phyloP scores from a whole-genome alignment of 176 grass and related monocot genomes.

The Avena eriantha region DNA sequence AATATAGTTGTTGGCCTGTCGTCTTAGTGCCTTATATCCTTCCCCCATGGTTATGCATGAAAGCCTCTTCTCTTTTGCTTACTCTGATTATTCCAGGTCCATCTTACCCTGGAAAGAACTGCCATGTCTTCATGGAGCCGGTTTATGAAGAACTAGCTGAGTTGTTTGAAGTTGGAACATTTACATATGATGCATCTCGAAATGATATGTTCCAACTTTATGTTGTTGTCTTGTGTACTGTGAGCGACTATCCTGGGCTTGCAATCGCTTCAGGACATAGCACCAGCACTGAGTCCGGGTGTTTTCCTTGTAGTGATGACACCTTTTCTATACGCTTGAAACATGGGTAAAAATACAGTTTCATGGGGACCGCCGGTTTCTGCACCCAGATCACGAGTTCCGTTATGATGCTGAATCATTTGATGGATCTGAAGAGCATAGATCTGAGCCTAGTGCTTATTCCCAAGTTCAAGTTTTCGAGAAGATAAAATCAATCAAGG shows the following conservation, averaged over 20 bases:
- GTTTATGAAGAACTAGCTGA: constrained; percentile 28
- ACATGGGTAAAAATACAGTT: not conserved
- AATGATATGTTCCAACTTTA: constrained; percentile 21
- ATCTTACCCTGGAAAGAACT: constrained; percentile 14
- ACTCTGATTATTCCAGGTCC: constrained; percentile 1
- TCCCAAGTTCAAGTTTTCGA: not conserved
- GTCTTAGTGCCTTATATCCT: too few relatives aligned
- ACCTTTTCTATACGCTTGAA: constrained; percentile 3
- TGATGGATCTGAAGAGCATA: not conserved
- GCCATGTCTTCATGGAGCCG: constrained; percentile 25
- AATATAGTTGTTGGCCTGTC: too few relatives aligned
- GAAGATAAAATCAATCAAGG: not conserved
- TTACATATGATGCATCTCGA: constrained; percentile 34
- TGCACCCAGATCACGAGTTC: not conserved
- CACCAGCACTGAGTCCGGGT: not conserved
- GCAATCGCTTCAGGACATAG: not conserved
- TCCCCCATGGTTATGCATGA: constrained; percentile 31
- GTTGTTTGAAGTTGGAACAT: not conserved
- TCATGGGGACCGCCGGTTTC: not conserved
- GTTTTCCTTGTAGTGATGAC: not conserved
- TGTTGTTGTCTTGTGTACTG: not conserved
- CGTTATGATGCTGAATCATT: not conserved
- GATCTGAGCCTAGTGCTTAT: not conserved
- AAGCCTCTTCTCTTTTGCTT: constrained; percentile 32
- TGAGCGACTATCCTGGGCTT: not conserved